Base-by-base conservation (phyloP, 371 early-diverging fungal species). In the Syncephalastrum contaminatum region DNA sequence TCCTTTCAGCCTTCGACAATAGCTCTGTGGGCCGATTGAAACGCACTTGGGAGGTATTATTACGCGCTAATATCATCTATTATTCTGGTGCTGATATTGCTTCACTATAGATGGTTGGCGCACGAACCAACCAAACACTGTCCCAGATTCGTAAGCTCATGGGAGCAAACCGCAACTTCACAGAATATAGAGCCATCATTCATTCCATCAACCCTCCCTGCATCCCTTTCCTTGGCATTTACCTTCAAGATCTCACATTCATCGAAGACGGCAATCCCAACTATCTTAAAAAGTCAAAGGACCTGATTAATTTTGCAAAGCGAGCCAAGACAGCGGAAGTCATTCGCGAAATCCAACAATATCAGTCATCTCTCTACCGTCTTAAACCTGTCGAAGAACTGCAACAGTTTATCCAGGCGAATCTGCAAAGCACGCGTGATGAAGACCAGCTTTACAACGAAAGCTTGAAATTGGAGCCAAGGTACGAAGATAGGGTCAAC, bases 191-290 rank as follows among this genome's bases (percentile, higher is more conserved):
- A 59, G 92, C 88, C 36, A 72, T 88, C 47, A 81, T 97, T 43
- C 93, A 92, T 63, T 84, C 87, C 3, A 84, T 88, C 45, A 91
- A 91, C 62, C 96, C 96, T 36, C 97, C 97, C 0, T 94, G 94
- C 63, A 89, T 97, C 5, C 98, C 98, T 0, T 96, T 94, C 68
- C 77, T 97, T 30, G 95, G 91, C n/a, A 82, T 88, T 43, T 93
- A 92, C 63, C 72, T 96, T 16, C 93, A 92, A 54, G 97, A 98
- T 63, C 67, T 98, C 48, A 95, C 96, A 2, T 94, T 96, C 72
- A 89, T 96, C 43, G 94, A 97, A 59, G 95, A 96, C 53, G 97
- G 97, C 20, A 95, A 94, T 71, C 63, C 87, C n/a, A 75, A 87
- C 51, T 66, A 63, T 42, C 56, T 87, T 5, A 83, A 82, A 45